Percentiles rank a stretch among this genome's conserved stretches.
phyloP scores from a whole-genome alignment of 768 basidiomycete species.

The Cystobasidium ongulense region DNA sequence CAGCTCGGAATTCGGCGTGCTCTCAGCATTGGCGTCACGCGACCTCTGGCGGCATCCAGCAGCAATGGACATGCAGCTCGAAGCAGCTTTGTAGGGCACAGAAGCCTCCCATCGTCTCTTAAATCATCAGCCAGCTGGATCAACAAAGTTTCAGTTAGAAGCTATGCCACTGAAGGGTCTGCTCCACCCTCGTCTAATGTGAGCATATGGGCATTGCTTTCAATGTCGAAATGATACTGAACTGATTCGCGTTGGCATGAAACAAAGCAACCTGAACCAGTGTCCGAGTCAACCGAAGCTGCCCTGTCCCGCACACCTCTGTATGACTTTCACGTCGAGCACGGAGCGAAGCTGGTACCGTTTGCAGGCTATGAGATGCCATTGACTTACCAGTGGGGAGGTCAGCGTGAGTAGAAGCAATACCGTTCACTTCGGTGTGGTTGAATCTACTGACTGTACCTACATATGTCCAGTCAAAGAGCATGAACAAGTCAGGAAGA shows the following conservation, averaged over 20 bases:
- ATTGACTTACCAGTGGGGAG: slow-evolving; percentile 75
- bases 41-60: not conserved
- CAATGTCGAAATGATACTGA: no score
- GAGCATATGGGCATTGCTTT: not conserved
- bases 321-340: slow-evolving; percentile 72
- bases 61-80: not conserved
- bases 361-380: slow-evolving; percentile 97
- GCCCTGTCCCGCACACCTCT: slow-evolving; percentile 46
- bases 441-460: not conserved
- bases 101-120: not conserved
- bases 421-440: slow-evolving; percentile 29
- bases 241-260: no score
- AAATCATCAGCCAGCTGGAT: not conserved
- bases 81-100: not conserved
- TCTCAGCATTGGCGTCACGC: not conserved
- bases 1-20: not conserved
- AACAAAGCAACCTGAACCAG: not conserved
- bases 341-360: slow-evolving; percentile 86
- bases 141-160: not conserved
- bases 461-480: slow-evolving; percentile 59
- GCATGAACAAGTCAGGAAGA: slow-evolving; percentile 75
- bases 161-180: slow-evolving; percentile 27
- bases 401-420: slow-evolving; percentile 47
- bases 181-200: not conserved
- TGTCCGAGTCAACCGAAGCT: not conserved